Base-by-base conservation (phyloP, 108 stramenopile species). In the Cyclotella choctawhatcheeana region DNA sequence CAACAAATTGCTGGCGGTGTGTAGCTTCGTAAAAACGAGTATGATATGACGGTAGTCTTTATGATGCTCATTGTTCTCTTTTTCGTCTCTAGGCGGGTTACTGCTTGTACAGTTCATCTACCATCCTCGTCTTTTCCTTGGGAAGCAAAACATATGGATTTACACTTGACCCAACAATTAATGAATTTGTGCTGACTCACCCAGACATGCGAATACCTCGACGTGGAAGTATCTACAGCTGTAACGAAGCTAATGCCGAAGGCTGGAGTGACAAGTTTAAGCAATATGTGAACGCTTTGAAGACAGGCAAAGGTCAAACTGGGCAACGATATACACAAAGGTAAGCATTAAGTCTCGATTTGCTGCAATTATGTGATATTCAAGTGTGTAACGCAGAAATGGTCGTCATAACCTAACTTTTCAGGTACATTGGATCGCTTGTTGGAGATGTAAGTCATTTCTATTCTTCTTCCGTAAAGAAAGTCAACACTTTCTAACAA, bases 21-120 rank as follows among this genome's bases (percentile, higher is more conserved):
- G 59, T 60, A 2, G 2, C 29, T 12, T 6, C 14, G 29, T 56
- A 14, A 56, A 10, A n/a, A 56, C 10, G 10, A 56, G 14, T 56
- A 12, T n/a, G 10, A 30, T 10, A 14, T 18, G 31, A 1, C 27
- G 12, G 5, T 2, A 4, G 14, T 30, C 16, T 4, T 14, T 14
- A 31, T 52, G 30, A 31, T 56, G 14, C 3, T 14, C 27, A 8
- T 60, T 37, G 6, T 21, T 35, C 6, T 24, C 12, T 58, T 58
- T 26, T 25, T 1, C 4, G 7, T 30, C 16, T 22, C 2, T 26
- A 60, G 59, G 92, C 93, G 5, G 97, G 97, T 2, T 99, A 99
- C 76, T 98, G 98, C 58, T 78, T 96, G 37, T 99, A 99, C 82
- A 96, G 96, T 27, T 92, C 94, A 20, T 91, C 97, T 22, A 99